Conservation (phyloP, 2,329 filamentous ascomycete genomes). For the Hymenoscyphus fraxineus region DNA sequence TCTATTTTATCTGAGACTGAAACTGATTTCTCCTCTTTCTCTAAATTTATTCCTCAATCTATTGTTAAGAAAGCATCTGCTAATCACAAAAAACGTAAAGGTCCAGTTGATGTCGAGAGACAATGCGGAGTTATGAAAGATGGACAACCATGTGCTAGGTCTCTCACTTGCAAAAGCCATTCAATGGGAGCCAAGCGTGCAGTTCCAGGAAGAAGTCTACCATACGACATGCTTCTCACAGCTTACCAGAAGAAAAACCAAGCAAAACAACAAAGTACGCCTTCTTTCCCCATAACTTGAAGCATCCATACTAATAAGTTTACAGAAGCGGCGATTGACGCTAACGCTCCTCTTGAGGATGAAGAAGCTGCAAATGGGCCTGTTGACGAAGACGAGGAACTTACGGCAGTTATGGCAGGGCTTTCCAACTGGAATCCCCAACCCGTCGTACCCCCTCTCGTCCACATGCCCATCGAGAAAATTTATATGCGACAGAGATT, state of each 20-base stretch:
- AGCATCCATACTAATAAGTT: slow-evolving; percentile 16
- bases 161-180: slow-evolving; percentile 89
- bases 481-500: slow-evolving; percentile 61
- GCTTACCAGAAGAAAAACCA: slow-evolving; percentile 98
- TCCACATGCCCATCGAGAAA: slow-evolving; percentile 58
- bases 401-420: slow-evolving; percentile 80
- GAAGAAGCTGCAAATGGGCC: slow-evolving; percentile 74
- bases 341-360: slow-evolving; percentile 85
- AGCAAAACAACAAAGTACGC: slow-evolving; percentile 90
- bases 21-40: slow-evolving; percentile 3
- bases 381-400: slow-evolving; percentile 93
- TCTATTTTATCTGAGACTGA: slow-evolving; percentile 1
- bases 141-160: slow-evolving; percentile 81
- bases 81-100: slow-evolving; percentile 34
- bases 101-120: slow-evolving; percentile 88
- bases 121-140: slow-evolving; percentile 90
- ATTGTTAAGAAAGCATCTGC: slow-evolving; percentile 10
- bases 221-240: slow-evolving; percentile 87
- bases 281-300: slow-evolving; percentile 24
- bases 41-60: background rate
- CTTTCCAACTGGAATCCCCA: slow-evolving; percentile 72
- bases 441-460: slow-evolving; percentile 66
- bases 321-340: slow-evolving; percentile 86
- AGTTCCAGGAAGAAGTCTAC: slow-evolving; percentile 79
- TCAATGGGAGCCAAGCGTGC: slow-evolving; percentile 92